Percentiles rank a stretch among this genome's conserved stretches.
Conservation (phyloP, 306 rosid species). For the Dryas drummondii region DNA sequence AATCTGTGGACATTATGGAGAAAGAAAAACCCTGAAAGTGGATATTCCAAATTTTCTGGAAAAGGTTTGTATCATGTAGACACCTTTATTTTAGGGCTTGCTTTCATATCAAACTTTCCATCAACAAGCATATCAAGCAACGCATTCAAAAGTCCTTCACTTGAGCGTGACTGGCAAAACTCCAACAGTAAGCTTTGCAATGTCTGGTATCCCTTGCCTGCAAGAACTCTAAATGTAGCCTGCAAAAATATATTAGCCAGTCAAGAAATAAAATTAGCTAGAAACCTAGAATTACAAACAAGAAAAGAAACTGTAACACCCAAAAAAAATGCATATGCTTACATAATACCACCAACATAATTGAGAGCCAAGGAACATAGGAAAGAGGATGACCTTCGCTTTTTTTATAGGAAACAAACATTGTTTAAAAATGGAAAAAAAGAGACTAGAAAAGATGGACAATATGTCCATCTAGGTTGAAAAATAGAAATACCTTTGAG, state of each 20-base stretch:
- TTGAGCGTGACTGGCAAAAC: constrained; percentile 74
- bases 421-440: background rate
- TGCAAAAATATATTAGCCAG: constrained; percentile 36
- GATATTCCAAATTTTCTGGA: constrained; percentile 24
- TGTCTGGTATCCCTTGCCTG: constrained; percentile 94
- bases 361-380: background rate
- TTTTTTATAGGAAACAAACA: background rate
- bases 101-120: constrained; percentile 78
- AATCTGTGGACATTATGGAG: background rate
- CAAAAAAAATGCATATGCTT: background rate
- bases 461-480: constrained; percentile 1
- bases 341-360: background rate
- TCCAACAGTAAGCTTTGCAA: constrained; percentile 89
- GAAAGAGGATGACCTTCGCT: background rate
- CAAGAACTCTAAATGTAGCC: constrained; percentile 88
- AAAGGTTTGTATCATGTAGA: constrained; percentile 30
- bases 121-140: constrained; percentile 96
- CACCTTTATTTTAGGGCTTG: constrained; percentile 84
- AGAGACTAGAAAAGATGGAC: background rate
- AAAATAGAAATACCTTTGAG: constrained; percentile 66
- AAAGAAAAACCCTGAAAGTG: constrained; percentile 20
- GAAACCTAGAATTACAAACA: constrained; percentile 10
- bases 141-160: constrained; percentile 70
- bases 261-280: constrained; percentile 6
- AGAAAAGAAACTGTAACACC: background rate